Percentiles rank a stretch among this genome's conserved stretches.
phyloP scores from a whole-genome alignment of 768 basidiomycete genomes.

The Cystofilobasidium macerans region DNA sequence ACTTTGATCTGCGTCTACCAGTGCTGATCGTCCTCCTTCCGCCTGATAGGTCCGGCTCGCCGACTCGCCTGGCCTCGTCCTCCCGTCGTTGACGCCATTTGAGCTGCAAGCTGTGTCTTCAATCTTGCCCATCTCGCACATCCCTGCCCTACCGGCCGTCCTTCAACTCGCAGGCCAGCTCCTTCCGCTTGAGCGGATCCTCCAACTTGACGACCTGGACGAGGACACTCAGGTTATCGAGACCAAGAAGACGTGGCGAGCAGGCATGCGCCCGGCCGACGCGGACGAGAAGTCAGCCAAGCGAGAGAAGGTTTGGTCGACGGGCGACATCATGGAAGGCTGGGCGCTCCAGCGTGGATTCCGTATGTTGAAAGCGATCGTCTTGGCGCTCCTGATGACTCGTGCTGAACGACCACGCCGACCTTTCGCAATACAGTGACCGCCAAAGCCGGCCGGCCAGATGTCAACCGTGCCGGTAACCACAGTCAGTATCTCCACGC shows the following conservation, averaged over 20 bases:
- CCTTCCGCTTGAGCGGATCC: conserved; percentile 66
- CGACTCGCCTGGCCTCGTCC: conserved; percentile 40
- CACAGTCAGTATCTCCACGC: conserved; percentile 51
- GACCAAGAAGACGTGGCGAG: conserved; percentile 73
- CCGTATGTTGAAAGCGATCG: conserved; percentile 34
- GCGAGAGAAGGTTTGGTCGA: conserved; percentile 56
- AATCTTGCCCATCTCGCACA: conserved; percentile 65
- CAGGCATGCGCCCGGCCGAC: conserved; percentile 35
- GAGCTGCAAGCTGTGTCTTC: conserved; percentile 52
- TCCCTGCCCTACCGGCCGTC: conserved; percentile 54
- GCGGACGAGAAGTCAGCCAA: conserved; percentile 22
- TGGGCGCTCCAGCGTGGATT: conserved; percentile 68
- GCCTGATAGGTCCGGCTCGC: conserved; percentile 14
- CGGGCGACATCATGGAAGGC: conserved; percentile 69
- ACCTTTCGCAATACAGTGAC: conserved; percentile 56
- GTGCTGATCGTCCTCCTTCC: not conserved
- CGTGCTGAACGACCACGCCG: not conserved
- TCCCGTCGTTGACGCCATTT: conserved; percentile 20
- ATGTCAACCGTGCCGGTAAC: conserved; percentile 80
- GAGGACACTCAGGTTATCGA: conserved; percentile 33
- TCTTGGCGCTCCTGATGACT: conserved; percentile 1
- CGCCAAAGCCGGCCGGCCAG: conserved; percentile 79
- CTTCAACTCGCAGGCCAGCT: conserved; percentile 56
- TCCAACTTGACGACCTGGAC: conserved; percentile 42
- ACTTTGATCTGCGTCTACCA: not conserved